Evolutionary conservation across 2,329 filamentous ascomycete genomes (phyloP).

Genomic region (Fusarium sororula): DNA sequence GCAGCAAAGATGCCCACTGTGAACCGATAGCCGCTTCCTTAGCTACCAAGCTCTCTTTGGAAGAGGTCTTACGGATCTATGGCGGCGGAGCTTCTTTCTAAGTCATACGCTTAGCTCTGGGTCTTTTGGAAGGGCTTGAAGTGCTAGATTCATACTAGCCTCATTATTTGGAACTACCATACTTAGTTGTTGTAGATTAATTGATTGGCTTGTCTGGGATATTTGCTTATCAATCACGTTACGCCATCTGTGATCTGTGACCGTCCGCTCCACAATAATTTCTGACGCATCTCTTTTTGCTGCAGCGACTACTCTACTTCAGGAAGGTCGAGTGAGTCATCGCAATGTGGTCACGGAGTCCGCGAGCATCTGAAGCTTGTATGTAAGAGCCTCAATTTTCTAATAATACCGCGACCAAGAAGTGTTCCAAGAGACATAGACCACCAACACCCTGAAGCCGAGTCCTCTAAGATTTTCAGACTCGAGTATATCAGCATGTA

Average conservation of each 20-base stretch:
- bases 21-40: too few species aligned
- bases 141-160: too few species aligned
- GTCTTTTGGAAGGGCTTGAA: too few species aligned
- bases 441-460: constrained; percentile 7
- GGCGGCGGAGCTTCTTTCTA: too few species aligned
- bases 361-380: constrained; percentile 8
- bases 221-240: too few species aligned
- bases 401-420: constrained; percentile 17
- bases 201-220: constrained; percentile 4
- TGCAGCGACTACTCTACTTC: constrained; percentile 10
- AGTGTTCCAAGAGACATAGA: constrained; percentile 17
- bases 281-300: constrained; percentile 4
- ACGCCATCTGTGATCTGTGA: not conserved
- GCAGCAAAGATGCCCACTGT: too few species aligned
- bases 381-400: constrained; percentile 14
- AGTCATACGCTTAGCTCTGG: too few species aligned
- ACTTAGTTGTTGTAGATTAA: constrained; percentile 2
- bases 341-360: not conserved
- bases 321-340: constrained; percentile 7
- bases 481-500: constrained; percentile 20
- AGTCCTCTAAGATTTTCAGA: constrained; percentile 21
- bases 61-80: too few species aligned
- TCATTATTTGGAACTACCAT: too few species aligned
- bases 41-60: too few species aligned
- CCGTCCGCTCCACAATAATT: constrained; percentile 6